Conservation (phyloP, 192 early-diverging fungal genomes). For the Chytriomyces confervae region DNA sequence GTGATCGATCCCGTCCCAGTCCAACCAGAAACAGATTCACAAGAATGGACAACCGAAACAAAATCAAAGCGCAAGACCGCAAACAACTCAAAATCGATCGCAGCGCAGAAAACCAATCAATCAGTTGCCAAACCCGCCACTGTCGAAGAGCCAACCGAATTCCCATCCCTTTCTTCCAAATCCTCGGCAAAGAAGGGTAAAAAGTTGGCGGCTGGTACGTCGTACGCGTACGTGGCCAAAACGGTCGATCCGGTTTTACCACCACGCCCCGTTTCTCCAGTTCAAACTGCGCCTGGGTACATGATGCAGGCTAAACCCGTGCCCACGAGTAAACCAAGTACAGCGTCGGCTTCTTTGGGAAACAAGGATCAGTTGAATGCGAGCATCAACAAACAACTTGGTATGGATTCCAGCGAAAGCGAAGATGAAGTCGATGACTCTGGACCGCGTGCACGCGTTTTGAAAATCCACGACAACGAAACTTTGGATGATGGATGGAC, state of each 20-base stretch:
- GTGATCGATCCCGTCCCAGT: background rate
- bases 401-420: background rate
- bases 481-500: conserved; percentile 16
- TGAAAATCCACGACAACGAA: conserved; percentile 16
- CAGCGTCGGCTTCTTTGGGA: background rate
- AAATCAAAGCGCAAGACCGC: background rate
- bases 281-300: background rate
- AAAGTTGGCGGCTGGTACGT: background rate
- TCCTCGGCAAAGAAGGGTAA: conserved; percentile 13
- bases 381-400: background rate
- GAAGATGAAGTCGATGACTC: background rate
- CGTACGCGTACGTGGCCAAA: conserved; percentile 18
- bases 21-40: background rate
- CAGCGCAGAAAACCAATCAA: background rate
- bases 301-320: background rate
- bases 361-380: background rate
- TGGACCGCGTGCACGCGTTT: background rate
- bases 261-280: background rate
- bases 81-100: background rate
- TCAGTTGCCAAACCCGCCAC: background rate
- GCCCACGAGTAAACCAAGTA: background rate
- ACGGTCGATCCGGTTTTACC: background rate
- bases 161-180: background rate
- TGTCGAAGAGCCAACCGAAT: background rate
- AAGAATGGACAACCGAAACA: background rate